Evolutionary conservation across 306 rosid genomes (phyloP), one percentile per base, ranked within the genome.

Genomic region (Arachis hypogaea): DNA sequence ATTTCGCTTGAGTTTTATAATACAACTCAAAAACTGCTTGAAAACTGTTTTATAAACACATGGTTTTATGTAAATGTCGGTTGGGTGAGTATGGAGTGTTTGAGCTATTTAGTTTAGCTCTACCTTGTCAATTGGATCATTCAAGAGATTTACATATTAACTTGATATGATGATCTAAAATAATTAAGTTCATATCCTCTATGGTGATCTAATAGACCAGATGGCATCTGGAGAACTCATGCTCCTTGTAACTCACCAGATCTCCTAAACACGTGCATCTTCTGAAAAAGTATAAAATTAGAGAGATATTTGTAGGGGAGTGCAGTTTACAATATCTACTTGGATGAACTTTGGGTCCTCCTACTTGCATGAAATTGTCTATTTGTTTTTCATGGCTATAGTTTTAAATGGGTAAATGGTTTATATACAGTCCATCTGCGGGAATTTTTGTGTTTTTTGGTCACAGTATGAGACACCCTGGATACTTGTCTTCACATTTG

Each of bases 371-470:
- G 63, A 59, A 8, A 8, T 71, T 75, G 55, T 83, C 68, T 46
- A 36, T 42, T 43, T 69, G 28, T 45, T 67, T 57, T 71, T 55
- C 18, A 41, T 65, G 44, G 7, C 73, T 76, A 69, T 62, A 44
- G 72, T 72, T 80, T 69, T 83, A 71, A 69, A 72, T 67, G 59
- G 59, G 62, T 75, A 68, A 72, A 61, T 68, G 74, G 58, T 68
- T 60, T 69, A 52, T 68, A 50, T 43, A 71, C 56, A 67, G 66
- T 72, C 70, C 54, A 58, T 57, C 74, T 55, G 59, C 6, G 12
- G 67, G 74, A 68, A 28, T 60, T 71, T 63, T 74, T 69, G 72
- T 74, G 42, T 63, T 73, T 72, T 22, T 57, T 68, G 47, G 80
- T 70, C 80, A 67, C 59, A 72, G 65, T 57, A 72, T 61, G 79